Evolutionary conservation across 129 eudicot species (phyloP), one percentile per base, ranked within the genome.

Genomic region (Flaveria bidentis): DNA sequence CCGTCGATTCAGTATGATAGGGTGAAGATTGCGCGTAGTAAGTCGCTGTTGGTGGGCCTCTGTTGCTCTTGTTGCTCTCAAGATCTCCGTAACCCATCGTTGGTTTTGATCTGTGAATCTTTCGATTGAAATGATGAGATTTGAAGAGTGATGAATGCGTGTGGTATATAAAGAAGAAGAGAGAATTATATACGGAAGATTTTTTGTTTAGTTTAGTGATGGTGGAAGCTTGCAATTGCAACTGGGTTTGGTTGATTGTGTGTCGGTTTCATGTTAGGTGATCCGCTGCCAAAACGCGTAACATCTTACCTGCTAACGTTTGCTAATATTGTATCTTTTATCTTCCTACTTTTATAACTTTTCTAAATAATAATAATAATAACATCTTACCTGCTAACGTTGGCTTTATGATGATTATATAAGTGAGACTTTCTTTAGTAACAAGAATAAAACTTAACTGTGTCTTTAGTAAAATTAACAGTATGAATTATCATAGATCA

Each of bases 81-180:
- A 86, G 88, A 90, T 93, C 97, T 82, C 91, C 75, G 46, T 77
- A 85, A 26, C 81, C 86, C 96, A 86, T 90, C 71, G 56, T 73
- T 15, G 71, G 76, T 53, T 4, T 45, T 68, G 6, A 4, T 64
- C 18, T 22, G 63, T 50, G 4, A 50, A 50, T 12, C 8, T 0
- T 15, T 50, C 5, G 56, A 5, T 16, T 50, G n/a, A 0, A 3
- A 13, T 50, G 17, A 50, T 16, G 60, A n/a, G 5, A 53, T 53
- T 6, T 45, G 50, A 55, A 1, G 74, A 66, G 66, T 50, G 41
- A 42, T 14, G 6, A 10, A 15, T 12, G 64, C 18, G 70, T 46
- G 28, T 80, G 46, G 47, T 62, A 57, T 76, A 78, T 80, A 73
- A 60, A 41, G 69, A 83, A 83, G 8, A 52, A 70, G 5, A 22